Conservation (phyloP, 2,329 filamentous ascomycete genomes). For the Aureobasidium zeae region DNA sequence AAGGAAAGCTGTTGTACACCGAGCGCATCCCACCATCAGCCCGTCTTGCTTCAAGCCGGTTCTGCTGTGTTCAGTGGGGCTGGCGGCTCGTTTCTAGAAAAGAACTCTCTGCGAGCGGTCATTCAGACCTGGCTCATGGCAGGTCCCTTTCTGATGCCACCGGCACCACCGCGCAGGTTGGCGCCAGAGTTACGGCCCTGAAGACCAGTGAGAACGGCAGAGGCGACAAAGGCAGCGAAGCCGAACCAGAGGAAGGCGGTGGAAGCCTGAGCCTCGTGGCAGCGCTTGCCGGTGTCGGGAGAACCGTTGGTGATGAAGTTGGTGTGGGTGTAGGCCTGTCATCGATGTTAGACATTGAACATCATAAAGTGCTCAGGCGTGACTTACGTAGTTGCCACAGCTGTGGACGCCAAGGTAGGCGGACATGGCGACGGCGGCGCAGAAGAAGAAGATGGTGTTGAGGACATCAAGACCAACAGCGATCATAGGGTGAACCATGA, state of each 20-base stretch:
- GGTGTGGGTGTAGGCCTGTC: conserved; percentile 30
- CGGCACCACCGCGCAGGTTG: conserved; percentile 38
- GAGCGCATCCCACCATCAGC: not conserved
- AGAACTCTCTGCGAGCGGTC: conserved; percentile 11
- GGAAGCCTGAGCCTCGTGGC: conserved; percentile 65
- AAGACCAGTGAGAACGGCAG: conserved; percentile 47
- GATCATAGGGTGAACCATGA: conserved; percentile 43
- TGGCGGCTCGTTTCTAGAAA: conserved; percentile 12
- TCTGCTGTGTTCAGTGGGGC: not conserved
- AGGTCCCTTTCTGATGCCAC: conserved; percentile 38
- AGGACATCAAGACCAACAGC: conserved; percentile 49
- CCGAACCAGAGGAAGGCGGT: conserved; percentile 74
- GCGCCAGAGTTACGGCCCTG: conserved; percentile 44
- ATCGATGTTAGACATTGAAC: conserved; percentile 13
- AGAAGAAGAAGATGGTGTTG: conserved; percentile 59
- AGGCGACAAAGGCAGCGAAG: conserved; percentile 51
- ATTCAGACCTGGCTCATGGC: conserved; percentile 49
- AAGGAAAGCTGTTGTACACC: conserved; percentile 6
- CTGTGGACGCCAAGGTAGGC: conserved; percentile 60
- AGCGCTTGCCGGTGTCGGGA: conserved; percentile 51
- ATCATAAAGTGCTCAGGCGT: not conserved
- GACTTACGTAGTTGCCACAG: conserved; percentile 52
- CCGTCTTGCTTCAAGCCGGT: not conserved
- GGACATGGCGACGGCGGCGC: conserved; percentile 60
- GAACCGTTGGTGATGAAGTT: conserved; percentile 41